Percentiles rank a stretch among this genome's conserved stretches.
phyloP scores from a whole-genome alignment of 768 basidiomycete species.

The Amanita exitialis region DNA sequence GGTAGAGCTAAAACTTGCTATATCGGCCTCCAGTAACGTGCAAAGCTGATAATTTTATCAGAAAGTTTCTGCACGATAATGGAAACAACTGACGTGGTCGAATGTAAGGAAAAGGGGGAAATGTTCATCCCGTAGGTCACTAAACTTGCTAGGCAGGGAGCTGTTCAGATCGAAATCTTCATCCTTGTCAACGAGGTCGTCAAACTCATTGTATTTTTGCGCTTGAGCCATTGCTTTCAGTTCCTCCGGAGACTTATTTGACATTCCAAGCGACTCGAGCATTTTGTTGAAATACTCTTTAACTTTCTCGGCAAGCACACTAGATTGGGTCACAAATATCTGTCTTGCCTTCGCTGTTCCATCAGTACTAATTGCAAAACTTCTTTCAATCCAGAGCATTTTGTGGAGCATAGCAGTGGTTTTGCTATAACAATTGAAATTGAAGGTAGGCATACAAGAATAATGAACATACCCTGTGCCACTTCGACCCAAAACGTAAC shows the following conservation, averaged over 20 bases:
- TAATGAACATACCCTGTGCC: slow-evolving; percentile 51
- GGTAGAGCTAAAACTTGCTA: slow-evolving; percentile 6
- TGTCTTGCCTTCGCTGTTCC: slow-evolving; percentile 44
- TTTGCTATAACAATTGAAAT: slow-evolving; percentile 32
- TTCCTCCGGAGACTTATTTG: slow-evolving; percentile 25
- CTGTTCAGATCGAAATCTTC: slow-evolving; percentile 29
- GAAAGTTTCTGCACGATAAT: neutral
- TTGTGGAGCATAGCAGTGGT: slow-evolving; percentile 73
- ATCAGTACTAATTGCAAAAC: slow-evolving; percentile 29
- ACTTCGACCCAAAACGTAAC: slow-evolving; percentile 60
- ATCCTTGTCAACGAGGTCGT: slow-evolving; percentile 27
- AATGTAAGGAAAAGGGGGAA: slow-evolving; percentile 68
- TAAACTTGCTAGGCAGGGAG: slow-evolving; percentile 43
- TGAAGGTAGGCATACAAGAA: neutral
- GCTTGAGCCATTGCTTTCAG: slow-evolving; percentile 20
- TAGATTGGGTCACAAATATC: slow-evolving; percentile 65
- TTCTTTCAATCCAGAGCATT: slow-evolving; percentile 59
- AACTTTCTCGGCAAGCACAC: slow-evolving; percentile 58
- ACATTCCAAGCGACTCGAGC: slow-evolving; percentile 29
- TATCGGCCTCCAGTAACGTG: slow-evolving; percentile 37
- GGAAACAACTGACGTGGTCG: slow-evolving; percentile 33
- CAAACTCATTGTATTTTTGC: slow-evolving; percentile 10
- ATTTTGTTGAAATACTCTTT: slow-evolving; percentile 53
- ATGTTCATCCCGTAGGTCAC: slow-evolving; percentile 44
- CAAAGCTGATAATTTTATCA: slow-evolving; percentile 26